Evolutionary conservation across 306 rosid species (phyloP).

Genomic region (Rosa rugosa): DNA sequence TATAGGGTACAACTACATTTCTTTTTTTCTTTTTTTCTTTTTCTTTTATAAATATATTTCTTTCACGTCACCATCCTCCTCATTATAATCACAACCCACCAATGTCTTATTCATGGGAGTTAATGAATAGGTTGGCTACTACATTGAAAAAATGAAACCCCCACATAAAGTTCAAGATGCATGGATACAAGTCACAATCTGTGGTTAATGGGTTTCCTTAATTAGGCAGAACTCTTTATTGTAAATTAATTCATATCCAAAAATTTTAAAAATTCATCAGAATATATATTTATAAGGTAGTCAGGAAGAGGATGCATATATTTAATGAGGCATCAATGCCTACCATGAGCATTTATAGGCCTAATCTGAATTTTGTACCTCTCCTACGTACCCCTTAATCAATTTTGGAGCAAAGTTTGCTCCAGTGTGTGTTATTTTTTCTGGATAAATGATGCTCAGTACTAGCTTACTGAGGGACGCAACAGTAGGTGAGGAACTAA

Average conservation of each 20-base stretch:
- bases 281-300: neutral
- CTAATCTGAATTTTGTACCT: conserved; percentile 38
- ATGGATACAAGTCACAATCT: conserved; percentile 31
- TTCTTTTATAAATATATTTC: neutral
- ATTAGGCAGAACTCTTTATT: neutral
- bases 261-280: neutral
- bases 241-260: neutral
- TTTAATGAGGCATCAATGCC: conserved; percentile 20
- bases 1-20: conserved; percentile 41
- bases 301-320: conserved; percentile 21
- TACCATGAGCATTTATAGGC: conserved; percentile 36
- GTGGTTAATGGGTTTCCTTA: conserved; percentile 20
- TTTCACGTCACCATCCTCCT: conserved; percentile 21
- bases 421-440: conserved; percentile 23
- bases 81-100: conserved; percentile 10
- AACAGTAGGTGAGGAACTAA: conserved; percentile 55
- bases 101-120: conserved; percentile 36
- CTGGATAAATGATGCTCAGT: conserved; percentile 30
- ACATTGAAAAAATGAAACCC: conserved; percentile 15
- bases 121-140: conserved; percentile 1
- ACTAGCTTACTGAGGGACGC: conserved; percentile 43
- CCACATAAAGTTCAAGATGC: neutral
- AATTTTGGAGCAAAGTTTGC: conserved; percentile 3
- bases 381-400: conserved; percentile 33
- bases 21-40: neutral